Base-by-base conservation (phyloP, 1,284 basidiomycete genomes). In the Rhodotorula glutinis region DNA sequence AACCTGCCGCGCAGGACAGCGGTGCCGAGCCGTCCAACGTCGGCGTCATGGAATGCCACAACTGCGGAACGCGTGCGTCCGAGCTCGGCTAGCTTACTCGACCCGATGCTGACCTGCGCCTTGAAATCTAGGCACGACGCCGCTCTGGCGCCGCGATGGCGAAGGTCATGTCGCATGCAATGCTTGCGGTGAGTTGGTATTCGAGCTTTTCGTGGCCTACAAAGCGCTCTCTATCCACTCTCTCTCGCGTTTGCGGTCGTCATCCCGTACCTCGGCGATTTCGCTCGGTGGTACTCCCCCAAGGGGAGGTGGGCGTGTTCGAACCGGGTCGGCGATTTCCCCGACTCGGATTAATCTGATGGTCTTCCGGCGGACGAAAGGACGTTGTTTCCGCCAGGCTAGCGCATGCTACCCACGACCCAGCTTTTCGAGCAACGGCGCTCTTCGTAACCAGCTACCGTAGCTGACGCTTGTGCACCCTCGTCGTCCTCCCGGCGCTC, bases 61-160 rank as follows among this genome's bases (percentile, higher is more conserved):
- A 77, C 51, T 77, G 76, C 56, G 67, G 69, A 7, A 76, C 75
- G n/a, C 59, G 71, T 72, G 29, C 29, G 70, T 67, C 27, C 3
- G 10, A 8, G 10, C 25, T 30, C 8, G 25, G 17, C 54, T 43
- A 30, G 33, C 25, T 51, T 33, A 14, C 19, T n/a, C 21, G 27
- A 7, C n/a, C 2, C 4, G 43, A 44, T 16, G 17, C 43, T 44
- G 43, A 30, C 19, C 33, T 10, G 13, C 38, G 23, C 23, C 29
- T 19, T n/a, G 19, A 53, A 14, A 11, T 44, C 3, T 57, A 73
- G 70, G 72, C 21, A 95, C 93, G 53, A 97, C 92, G 2, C 92
- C 92, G 19, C 82, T 97, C 9, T 97, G 92, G 92, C 82, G 92
- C 76, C 83, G 92, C 75, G 93, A 96, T 76, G 92, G 94, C 77